A percentile compares a stretch with the other conserved stretches of the same genome.
Evolutionary conservation across 108 stramenopile species (phyloP).

Genomic region (Cyclotella cryptica): DNA sequence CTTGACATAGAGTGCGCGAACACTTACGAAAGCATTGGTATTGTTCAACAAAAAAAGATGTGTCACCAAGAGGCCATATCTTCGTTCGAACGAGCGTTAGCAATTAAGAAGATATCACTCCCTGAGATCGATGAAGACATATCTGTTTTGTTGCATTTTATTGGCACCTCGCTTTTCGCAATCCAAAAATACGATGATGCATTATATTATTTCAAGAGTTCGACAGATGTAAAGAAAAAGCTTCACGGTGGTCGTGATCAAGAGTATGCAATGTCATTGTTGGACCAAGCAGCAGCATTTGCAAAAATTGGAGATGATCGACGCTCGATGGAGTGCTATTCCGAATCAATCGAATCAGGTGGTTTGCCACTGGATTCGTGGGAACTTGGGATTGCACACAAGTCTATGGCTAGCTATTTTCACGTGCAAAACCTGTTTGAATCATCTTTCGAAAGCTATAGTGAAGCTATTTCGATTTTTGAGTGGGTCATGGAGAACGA

Average conservation of each 20-base stretch:
- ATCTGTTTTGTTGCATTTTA: slow-evolving; percentile 48
- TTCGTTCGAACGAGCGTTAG: slow-evolving; percentile 52
- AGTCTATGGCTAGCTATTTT: slow-evolving; percentile 40
- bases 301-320: slow-evolving; percentile 46
- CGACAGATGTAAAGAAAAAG: slow-evolving; percentile 32
- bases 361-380: slow-evolving; percentile 51
- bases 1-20: slow-evolving; percentile 48
- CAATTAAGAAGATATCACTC: slow-evolving; percentile 47
- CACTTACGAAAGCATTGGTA: slow-evolving; percentile 59
- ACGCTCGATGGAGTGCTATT: slow-evolving; percentile 51
- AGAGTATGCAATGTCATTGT: slow-evolving; percentile 51
- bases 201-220: slow-evolving; percentile 43
- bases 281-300: slow-evolving; percentile 54
- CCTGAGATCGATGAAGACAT: slow-evolving; percentile 49
- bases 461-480: slow-evolving; percentile 52
- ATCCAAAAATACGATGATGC: slow-evolving; percentile 36
- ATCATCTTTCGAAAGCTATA: slow-evolving; percentile 42
- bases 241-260: slow-evolving; percentile 28
- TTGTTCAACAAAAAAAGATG: slow-evolving; percentile 52
- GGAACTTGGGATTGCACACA: slow-evolving; percentile 56
- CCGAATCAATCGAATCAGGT: slow-evolving; percentile 51
- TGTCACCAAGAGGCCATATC: slow-evolving; percentile 48
- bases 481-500: slow-evolving; percentile 43
- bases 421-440: slow-evolving; percentile 25
- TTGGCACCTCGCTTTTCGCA: slow-evolving; percentile 49